phyloP scores from a whole-genome alignment of 257 asterid genomes.

The Petrea volubilis region DNA sequence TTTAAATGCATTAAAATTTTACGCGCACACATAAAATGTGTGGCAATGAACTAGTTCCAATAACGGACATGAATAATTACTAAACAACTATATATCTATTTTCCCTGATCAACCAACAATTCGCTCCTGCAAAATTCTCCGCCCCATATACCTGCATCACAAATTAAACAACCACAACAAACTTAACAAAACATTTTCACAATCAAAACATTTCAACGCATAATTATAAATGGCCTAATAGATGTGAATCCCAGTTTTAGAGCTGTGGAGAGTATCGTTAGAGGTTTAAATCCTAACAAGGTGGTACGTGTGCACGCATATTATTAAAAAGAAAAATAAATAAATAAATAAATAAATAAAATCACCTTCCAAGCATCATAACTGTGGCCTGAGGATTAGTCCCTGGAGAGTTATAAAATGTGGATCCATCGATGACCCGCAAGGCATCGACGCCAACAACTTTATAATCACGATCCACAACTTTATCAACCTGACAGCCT shows the following conservation, averaged over 20 bases:
- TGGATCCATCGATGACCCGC: slow-evolving; percentile 82
- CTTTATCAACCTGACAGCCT: slow-evolving; percentile 72
- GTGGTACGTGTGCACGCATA: too few relatives aligned
- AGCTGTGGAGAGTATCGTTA: too few relatives aligned
- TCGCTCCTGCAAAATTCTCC: slow-evolving; percentile 50
- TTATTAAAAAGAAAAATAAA: too few relatives aligned
- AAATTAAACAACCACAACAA: not conserved
- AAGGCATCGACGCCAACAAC: slow-evolving; percentile 65
- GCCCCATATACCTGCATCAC: slow-evolving; percentile 74
- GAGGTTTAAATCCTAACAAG: too few relatives aligned
- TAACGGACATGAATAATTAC: too few relatives aligned
- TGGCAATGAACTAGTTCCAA: too few relatives aligned
- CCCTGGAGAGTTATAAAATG: slow-evolving; percentile 62
- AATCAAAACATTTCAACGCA: too few relatives aligned
- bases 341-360: not conserved
- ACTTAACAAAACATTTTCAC: not conserved
- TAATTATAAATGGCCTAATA: too few relatives aligned
- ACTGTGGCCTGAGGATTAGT: slow-evolving; percentile 95
- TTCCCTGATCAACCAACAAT: not conserved
- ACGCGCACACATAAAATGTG: too few relatives aligned
- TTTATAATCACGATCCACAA: slow-evolving; percentile 59
- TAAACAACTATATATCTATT: too few relatives aligned
- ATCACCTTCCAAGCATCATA: slow-evolving; percentile 94
- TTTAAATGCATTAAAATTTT: too few relatives aligned
- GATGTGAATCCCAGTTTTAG: too few relatives aligned